phyloP scores from a whole-genome alignment of 495 filamentous ascomycete species.

The Ascodesmis nigricans region DNA sequence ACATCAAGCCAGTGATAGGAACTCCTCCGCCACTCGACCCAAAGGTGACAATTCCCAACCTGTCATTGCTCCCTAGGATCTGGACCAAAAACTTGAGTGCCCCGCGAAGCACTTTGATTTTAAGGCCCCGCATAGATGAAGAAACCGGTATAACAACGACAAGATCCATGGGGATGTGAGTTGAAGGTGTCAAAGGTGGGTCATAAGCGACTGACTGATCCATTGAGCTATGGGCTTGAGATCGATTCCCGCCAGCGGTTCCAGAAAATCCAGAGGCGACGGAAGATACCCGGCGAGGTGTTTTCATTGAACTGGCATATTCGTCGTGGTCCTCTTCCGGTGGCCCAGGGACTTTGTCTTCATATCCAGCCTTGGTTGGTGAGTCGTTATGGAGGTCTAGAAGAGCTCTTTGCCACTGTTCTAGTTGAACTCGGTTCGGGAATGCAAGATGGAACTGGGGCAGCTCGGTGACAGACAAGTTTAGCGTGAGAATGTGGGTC shows the following conservation, averaged over 20 bases:
- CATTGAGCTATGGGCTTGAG: conserved; percentile 48
- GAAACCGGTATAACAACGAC: conserved; percentile 95
- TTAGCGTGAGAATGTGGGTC: conserved; percentile 69
- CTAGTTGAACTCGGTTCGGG: conserved; percentile 61
- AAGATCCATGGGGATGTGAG: conserved; percentile 86
- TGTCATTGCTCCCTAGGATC: conserved; percentile 77
- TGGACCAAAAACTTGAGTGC: conserved; percentile 80
- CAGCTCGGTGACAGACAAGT: conserved; percentile 81
- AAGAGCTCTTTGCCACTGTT: conserved; percentile 76
- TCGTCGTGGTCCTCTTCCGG: conserved; percentile 84
- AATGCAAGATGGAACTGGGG: conserved; percentile 92
- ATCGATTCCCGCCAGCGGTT: conserved; percentile 61
- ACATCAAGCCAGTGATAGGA: conserved; percentile 92
- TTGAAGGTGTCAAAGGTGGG: conserved; percentile 33
- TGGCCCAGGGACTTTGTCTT: conserved; percentile 37
- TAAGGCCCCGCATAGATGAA: conserved; percentile 96
- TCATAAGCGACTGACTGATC: conserved; percentile 44
- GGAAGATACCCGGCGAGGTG: conserved; percentile 64
- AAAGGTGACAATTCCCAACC: conserved; percentile 95
- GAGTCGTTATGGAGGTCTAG: conserved; percentile 56
- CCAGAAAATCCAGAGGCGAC: conserved; percentile 70
- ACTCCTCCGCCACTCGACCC: conserved; percentile 86
- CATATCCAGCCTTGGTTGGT: conserved; percentile 41
- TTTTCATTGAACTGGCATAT: conserved; percentile 44
- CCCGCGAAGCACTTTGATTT: conserved; percentile 89